phyloP scores from a whole-genome alignment of 129 eudicot genomes.

The Lonicera japonica region DNA sequence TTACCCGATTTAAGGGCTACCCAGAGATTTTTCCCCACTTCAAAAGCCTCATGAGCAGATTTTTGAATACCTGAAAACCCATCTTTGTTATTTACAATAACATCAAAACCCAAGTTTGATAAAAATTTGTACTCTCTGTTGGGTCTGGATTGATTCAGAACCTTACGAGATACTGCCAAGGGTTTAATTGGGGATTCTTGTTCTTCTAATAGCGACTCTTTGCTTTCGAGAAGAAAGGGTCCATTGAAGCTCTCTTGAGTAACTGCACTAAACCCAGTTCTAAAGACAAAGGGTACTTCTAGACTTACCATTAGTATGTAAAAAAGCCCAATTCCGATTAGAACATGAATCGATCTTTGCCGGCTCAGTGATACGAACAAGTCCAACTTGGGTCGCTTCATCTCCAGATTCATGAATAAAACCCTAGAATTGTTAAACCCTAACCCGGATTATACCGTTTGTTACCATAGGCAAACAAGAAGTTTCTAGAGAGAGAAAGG shows the following conservation, averaged over 20 bases:
- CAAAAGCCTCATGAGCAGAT: conserved; percentile 63
- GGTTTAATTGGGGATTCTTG: conserved; percentile 73
- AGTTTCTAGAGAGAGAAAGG: no score
- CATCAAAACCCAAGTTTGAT: conserved; percentile 60
- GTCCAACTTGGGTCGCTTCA: conserved; percentile 49
- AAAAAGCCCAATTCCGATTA: conserved; percentile 44
- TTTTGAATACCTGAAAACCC: conserved; percentile 63
- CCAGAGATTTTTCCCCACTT: conserved; percentile 65
- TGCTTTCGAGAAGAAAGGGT: conserved; percentile 40
- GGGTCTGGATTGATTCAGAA: conserved; percentile 31
- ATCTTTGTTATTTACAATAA: conserved; percentile 38
- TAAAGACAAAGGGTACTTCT: conserved; percentile 72
- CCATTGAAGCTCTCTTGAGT: conserved; percentile 34
- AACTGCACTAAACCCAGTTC: conserved; percentile 26
- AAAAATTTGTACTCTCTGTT: conserved; percentile 31
- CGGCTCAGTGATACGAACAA: conserved; percentile 42
- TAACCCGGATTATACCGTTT: conserved; percentile 8
- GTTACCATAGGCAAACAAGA: conserved; percentile 21
- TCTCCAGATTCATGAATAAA: conserved; percentile 6
- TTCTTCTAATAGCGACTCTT: conserved; percentile 51
- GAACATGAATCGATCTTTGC: conserved; percentile 52
- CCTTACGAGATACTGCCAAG: conserved; percentile 23
- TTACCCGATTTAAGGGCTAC: conserved; percentile 47
- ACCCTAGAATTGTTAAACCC: not conserved
- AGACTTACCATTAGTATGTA: conserved; percentile 54